Evolutionary conservation across 176 grass and related monocot species (phyloP).

Genomic region (Phyllostachys edulis): DNA sequence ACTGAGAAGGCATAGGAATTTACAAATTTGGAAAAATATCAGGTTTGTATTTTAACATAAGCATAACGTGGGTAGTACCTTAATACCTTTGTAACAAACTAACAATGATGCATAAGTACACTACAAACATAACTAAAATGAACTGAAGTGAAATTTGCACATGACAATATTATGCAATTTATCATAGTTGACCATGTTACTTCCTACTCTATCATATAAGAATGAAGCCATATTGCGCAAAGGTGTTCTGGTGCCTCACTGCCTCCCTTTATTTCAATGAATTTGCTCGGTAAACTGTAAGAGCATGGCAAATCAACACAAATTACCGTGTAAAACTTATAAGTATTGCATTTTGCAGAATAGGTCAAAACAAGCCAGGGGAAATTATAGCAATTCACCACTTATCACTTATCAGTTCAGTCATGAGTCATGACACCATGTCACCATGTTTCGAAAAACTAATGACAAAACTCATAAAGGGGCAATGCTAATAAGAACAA

Average conservation of each 20-base stretch:
- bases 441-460: background rate
- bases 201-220: background rate
- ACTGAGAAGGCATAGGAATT: background rate
- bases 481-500: slow-evolving; percentile 4
- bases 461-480: background rate
- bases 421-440: background rate
- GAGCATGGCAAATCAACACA: background rate
- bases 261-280: slow-evolving; percentile 10
- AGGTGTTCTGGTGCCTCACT: background rate
- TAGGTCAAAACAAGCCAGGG: background rate
- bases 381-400: background rate
- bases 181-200: too few species aligned
- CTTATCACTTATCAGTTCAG: background rate
- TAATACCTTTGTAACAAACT: background rate
- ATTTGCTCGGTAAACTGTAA: background rate
- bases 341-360: background rate
- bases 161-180: too few species aligned
- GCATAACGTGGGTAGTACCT: background rate
- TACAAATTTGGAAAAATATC: background rate
- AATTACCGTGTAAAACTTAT: background rate
- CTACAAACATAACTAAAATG: background rate
- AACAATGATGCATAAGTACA: background rate
- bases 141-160: background rate
- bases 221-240: background rate
- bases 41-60: background rate